Base-by-base conservation (phyloP, 495 filamentous ascomycete species). In the Astrothelium subdiscretum region DNA sequence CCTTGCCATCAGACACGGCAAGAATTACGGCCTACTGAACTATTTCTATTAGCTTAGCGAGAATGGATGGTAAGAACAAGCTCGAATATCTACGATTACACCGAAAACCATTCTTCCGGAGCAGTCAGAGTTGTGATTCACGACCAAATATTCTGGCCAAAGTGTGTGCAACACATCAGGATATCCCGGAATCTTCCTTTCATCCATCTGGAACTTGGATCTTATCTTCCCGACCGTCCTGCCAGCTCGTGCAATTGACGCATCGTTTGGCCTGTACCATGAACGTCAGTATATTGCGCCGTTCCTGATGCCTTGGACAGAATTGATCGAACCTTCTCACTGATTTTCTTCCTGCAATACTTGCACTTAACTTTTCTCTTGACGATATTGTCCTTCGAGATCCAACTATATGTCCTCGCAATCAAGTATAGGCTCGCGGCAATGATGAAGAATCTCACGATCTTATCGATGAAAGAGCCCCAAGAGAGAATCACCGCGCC, bases 201-300 rank as follows among this genome's bases (percentile, higher is more conserved):
- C 8, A 12, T 29, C 20, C 5, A 48, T 20, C 8, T 2, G 48
- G 6, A 29, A 24, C 48, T 54, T 54, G 48, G 3, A 29, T 15
- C 24, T 54, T 54, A 15, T 54, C 48, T 29, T 90, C 87, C 65
- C 86, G 77, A n/a, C 86, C 87, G 74, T 90, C 87, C 66, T 84
- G 81, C 87, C 87, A 90, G 63, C 83, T 88, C 4, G 85, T 88
- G 69, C 87, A 90, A 64, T 89, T 85, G 20, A 86, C 69, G 71
- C 87, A 90, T 1, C 87, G 79, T 57, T 72, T 68, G 20, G 84
- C 83, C 85, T 88, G 43, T 64, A 59, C 54, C 51, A 60, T 15
- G 15, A 4, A 31, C 31, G 51, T 61, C 59, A 61, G 38, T 32
- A 31, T 0, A 22, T 15, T 13, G n/a, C 22, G 20, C 12, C 32